Evolutionary conservation across 2,329 filamentous ascomycete genomes (phyloP), one percentile per base, ranked within the genome.

Genomic region (Drechmeria coniospora): DNA sequence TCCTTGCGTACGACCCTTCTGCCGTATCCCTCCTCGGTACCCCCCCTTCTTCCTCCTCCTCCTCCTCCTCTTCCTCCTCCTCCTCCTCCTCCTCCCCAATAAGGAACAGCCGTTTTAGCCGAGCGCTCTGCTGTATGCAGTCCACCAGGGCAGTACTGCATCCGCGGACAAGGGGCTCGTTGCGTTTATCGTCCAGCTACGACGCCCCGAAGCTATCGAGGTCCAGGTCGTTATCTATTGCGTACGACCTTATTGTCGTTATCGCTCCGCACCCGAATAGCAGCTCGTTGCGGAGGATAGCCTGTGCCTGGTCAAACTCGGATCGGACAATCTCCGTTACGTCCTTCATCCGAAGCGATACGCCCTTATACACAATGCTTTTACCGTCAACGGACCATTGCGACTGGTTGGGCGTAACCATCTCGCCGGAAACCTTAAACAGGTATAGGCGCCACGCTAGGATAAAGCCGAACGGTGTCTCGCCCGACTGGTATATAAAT

Each of bases 1-100:
- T 26, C 22, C 8, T 11, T 12, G 13, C 23, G 26, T 4, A 30
- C n/a, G 17, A 21, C n/a, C 23, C 28, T 26, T 30, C 15, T 29
- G 22, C 12, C 21, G 6, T 9, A 4, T 6, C n/a, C n/a, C n/a
- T n/a, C n/a, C n/a, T n/a, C n/a, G n/a, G n/a, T n/a, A n/a, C n/a
- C n/a, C n/a, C n/a, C n/a, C n/a, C n/a, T n/a, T n/a, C n/a, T n/a
- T n/a, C n/a, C n/a, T n/a, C n/a, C n/a, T n/a, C n/a, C n/a, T n/a
- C n/a, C n/a, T n/a, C n/a, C n/a, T n/a, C n/a, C n/a, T n/a, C n/a
- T n/a, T n/a, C n/a, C n/a, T n/a, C n/a, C n/a, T n/a, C n/a, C n/a
- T n/a, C n/a, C n/a, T n/a, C n/a, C n/a, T n/a, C n/a, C n/a, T n/a
- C n/a, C n/a, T n/a, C n/a, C n/a, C n/a, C n/a, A n/a, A n/a, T n/a